phyloP scores from a whole-genome alignment of 768 basidiomycete species.

The Postia placenta region DNA sequence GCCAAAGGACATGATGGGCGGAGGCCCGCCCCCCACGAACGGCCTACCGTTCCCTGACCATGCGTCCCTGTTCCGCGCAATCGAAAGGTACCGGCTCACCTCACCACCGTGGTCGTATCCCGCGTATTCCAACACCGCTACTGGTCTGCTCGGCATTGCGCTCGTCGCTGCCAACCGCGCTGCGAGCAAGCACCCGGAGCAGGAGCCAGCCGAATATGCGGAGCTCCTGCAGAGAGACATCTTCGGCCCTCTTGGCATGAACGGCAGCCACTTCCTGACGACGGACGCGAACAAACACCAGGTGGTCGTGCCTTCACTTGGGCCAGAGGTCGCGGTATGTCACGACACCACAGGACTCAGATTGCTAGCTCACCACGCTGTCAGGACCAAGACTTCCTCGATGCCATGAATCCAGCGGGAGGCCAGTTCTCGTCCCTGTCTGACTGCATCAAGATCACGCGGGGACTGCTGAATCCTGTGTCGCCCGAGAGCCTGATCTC shows the following conservation, averaged over 20 bases:
- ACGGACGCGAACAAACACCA: constrained; percentile 29
- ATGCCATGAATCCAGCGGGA: constrained; percentile 36
- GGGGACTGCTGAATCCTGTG: constrained; percentile 37
- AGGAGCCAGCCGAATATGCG: constrained; percentile 22
- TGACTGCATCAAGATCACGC: constrained; percentile 39
- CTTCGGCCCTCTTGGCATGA: constrained; percentile 40
- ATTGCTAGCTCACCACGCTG: not conserved
- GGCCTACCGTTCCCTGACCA: constrained; percentile 27
- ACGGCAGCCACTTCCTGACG: constrained; percentile 37
- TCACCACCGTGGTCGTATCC: constrained; percentile 39
- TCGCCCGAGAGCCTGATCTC: constrained; percentile 19
- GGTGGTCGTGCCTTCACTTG: constrained; percentile 34
- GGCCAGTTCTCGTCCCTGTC: constrained; percentile 47
- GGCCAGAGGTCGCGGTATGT: constrained; percentile 31
- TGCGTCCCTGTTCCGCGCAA: constrained; percentile 28
- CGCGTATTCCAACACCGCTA: constrained; percentile 36
- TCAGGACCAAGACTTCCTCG: constrained; percentile 34
- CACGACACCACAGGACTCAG: constrained; percentile 5
- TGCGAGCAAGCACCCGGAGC: not conserved
- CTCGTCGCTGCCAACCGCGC: constrained; percentile 27
- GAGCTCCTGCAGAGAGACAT: constrained; percentile 44
- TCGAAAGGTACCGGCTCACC: constrained; percentile 33
- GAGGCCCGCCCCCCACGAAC: constrained; percentile 24
- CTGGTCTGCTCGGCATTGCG: constrained; percentile 28
- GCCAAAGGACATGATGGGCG: constrained; percentile 31